Evolutionary conservation across 2,329 filamentous ascomycete genomes (phyloP).

Genomic region (Colletotrichum cordylinicola): DNA sequence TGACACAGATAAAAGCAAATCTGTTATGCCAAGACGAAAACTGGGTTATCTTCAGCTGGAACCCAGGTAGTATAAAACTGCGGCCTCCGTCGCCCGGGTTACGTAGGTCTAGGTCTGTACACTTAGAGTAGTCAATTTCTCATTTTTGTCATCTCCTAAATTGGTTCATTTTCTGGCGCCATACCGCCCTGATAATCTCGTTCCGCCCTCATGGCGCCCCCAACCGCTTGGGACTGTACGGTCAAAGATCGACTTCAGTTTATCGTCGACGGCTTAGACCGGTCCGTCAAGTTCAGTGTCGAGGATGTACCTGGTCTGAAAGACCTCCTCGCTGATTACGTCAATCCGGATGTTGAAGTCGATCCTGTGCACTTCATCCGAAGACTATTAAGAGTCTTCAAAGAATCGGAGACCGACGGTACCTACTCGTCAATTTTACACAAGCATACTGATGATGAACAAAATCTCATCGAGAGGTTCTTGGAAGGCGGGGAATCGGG

Average conservation of each 20-base stretch:
- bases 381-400: conserved; percentile 20
- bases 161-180: neutral
- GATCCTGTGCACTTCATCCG: conserved; percentile 7
- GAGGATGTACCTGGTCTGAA: conserved; percentile 16
- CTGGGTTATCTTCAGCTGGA: neutral
- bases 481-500: conserved; percentile 1
- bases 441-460: conserved; percentile 7
- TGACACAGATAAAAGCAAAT: neutral
- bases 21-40: neutral
- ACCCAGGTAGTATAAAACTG: neutral
- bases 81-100: neutral
- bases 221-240: neutral
- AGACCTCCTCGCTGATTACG: conserved; percentile 16
- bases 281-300: neutral
- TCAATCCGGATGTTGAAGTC: neutral
- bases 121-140: neutral
- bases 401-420: conserved; percentile 14
- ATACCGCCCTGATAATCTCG: neutral
- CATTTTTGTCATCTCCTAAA: neutral
- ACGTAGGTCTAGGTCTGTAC: neutral
- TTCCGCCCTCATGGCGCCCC: neutral
- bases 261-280: neutral
- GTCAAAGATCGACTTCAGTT: neutral
- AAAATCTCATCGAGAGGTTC: conserved; percentile 6
- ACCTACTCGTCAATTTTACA: conserved; percentile 9